Conservation (phyloP, 805 yeast species). For the Yamadazyma insecticola region DNA sequence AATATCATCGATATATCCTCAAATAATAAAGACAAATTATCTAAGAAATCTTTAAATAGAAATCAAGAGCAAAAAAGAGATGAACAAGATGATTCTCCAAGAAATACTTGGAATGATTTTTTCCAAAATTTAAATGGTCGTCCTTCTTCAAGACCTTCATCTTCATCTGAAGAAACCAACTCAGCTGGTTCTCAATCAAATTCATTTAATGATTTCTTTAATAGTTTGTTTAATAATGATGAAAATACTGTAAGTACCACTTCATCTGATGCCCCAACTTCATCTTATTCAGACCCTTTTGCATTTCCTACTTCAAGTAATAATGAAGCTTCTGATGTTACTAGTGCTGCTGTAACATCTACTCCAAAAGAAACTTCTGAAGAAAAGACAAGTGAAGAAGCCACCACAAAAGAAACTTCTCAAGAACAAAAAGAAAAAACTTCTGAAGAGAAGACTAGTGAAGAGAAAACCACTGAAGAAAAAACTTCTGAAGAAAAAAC, state of each 20-base stretch:
- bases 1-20: conserved; percentile 6
- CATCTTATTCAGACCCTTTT: neutral
- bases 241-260: conserved; percentile 1
- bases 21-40: conserved; percentile 3
- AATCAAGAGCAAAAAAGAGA: no score
- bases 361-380: no score
- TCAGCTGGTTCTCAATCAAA: conserved; percentile 1
- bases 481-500: neutral
- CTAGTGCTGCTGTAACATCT: neutral
- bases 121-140: conserved; percentile 4
- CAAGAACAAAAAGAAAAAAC: no score
- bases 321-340: neutral
- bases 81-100: neutral
- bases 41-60: no score
- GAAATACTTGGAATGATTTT: conserved; percentile 7
- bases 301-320: neutral
- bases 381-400: no score
- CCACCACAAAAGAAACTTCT: neutral
- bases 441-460: neutral
- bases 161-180: neutral
- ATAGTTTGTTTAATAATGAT: conserved; percentile 1
- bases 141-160: neutral
- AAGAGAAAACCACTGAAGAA: neutral
- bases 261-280: conserved; percentile 3
- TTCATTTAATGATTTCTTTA: conserved; percentile 3